Conservation (phyloP, 129 eudicot species). For the Logfia minima region DNA sequence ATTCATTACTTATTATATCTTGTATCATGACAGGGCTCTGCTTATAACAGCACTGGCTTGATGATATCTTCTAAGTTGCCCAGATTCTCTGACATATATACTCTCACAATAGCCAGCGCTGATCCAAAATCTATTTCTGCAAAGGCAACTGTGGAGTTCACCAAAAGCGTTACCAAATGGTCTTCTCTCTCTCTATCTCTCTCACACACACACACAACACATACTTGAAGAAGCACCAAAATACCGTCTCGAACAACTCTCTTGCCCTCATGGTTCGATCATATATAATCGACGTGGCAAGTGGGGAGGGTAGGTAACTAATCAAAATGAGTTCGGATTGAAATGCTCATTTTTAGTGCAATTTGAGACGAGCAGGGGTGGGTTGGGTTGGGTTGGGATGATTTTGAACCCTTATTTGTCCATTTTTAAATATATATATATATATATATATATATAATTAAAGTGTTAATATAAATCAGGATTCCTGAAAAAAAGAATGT, state of each 20-base stretch:
- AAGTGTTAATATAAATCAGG: too few relatives aligned
- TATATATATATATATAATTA: too few relatives aligned
- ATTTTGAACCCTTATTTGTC: neutral
- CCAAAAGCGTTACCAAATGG: constrained; percentile 93
- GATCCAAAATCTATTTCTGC: constrained; percentile 87
- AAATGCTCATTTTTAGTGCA: neutral
- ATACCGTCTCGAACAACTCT: neutral
- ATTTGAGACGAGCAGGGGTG: neutral
- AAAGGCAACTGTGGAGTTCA: constrained; percentile 73
- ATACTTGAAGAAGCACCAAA: neutral
- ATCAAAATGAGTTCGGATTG: neutral
- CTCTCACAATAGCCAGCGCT: constrained; percentile 70
- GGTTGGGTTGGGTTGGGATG: neutral
- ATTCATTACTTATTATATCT: neutral
- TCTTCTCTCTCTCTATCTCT: constrained; percentile 13
- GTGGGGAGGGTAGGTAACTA: neutral
- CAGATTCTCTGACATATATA: constrained; percentile 87
- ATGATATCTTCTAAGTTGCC: constrained; percentile 85
- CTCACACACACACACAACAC: neutral
- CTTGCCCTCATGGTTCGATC: neutral
- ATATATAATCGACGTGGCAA: neutral
- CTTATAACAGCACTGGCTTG: constrained; percentile 71
- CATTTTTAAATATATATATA: too few relatives aligned
- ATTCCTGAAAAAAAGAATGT: too few relatives aligned
- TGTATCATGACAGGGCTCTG: constrained; percentile 55